A percentile compares a stretch with the other conserved stretches of the same genome.
Evolutionary conservation across 306 rosid species (phyloP).

Genomic region (Lagenaria siceraria): DNA sequence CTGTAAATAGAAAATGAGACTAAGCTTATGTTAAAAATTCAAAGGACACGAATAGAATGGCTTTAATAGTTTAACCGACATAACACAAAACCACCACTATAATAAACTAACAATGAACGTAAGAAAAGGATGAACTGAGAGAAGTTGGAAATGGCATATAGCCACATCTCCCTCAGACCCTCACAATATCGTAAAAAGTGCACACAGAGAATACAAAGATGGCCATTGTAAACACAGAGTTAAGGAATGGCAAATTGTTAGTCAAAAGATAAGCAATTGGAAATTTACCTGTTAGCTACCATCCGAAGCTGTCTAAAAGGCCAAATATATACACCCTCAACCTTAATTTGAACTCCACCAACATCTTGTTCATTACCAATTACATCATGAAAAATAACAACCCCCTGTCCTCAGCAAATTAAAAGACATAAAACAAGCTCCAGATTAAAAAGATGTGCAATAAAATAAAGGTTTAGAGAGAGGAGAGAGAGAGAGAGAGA

Average conservation of each 20-base stretch:
- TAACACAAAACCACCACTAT: neutral
- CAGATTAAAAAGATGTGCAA: neutral
- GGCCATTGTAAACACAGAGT: neutral
- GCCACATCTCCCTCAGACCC: neutral
- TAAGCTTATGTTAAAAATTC: neutral
- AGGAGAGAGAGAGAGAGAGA: no score
- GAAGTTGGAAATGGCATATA: neutral
- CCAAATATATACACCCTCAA: slow-evolving; percentile 99
- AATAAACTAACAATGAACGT: neutral
- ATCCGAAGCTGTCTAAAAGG: slow-evolving; percentile 96
- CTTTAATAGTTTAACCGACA: neutral
- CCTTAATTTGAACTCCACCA: slow-evolving; percentile 83
- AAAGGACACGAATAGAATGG: neutral
- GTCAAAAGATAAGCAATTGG: neutral
- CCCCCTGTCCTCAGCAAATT: slow-evolving; percentile 51
- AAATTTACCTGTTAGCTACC: slow-evolving; percentile 76
- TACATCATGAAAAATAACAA: slow-evolving; percentile 74
- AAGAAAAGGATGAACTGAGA: neutral
- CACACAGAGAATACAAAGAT: neutral
- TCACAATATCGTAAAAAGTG: neutral
- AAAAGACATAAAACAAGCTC: slow-evolving; percentile 1
- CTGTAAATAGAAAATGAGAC: slow-evolving; percentile 31
- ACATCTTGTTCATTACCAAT: slow-evolving; percentile 67
- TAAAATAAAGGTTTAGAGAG: neutral
- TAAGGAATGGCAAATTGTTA: neutral